Percentiles rank a stretch among this genome's conserved stretches.
These are phyloP conservation scores for Coniferiporia sulphurascens DNA, from an alignment of 1,284 basidiomycete genomes.

Conservation along the genomic window DNA sequence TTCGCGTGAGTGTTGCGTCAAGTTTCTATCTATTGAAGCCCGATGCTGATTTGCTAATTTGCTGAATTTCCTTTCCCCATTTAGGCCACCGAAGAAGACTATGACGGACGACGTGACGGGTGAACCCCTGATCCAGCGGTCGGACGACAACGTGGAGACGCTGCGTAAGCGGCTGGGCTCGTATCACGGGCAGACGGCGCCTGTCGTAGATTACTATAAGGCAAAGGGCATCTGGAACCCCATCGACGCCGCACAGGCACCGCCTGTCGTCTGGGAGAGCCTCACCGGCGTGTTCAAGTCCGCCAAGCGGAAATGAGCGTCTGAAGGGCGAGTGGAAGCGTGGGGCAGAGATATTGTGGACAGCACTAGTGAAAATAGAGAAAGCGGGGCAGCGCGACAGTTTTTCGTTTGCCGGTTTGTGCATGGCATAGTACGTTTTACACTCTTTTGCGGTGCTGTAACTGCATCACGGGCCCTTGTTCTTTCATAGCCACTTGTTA, in stretches of 20 bases:
- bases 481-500: no score
- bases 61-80: no score
- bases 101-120: slow-evolving; percentile 94
- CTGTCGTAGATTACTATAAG: slow-evolving; percentile 97
- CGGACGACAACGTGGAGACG: slow-evolving; percentile 92
- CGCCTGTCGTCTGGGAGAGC: slow-evolving; percentile 87
- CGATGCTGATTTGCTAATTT: no score
- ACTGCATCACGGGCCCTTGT: no score
- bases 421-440: no score
- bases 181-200: slow-evolving; percentile 91
- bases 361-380: no score
- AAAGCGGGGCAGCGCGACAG: no score
- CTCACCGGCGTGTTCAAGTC: slow-evolving; percentile 57
- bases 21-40: background rate
- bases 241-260: slow-evolving; percentile 92
- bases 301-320: slow-evolving; percentile 9
- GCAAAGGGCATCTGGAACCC: slow-evolving; percentile 83
- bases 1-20: slow-evolving; percentile 72
- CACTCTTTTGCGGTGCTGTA: no score
- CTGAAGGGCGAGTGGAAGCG: no score
- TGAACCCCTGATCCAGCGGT: slow-evolving; percentile 90
- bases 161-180: slow-evolving; percentile 83
- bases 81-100: slow-evolving; percentile 91
- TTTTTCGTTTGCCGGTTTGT: no score
- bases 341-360: no score